A percentile compares a stretch with the other conserved stretches of the same genome.
Evolutionary conservation across 208 protist genomes (phyloP).

Genomic region (Willaertia magna): DNA sequence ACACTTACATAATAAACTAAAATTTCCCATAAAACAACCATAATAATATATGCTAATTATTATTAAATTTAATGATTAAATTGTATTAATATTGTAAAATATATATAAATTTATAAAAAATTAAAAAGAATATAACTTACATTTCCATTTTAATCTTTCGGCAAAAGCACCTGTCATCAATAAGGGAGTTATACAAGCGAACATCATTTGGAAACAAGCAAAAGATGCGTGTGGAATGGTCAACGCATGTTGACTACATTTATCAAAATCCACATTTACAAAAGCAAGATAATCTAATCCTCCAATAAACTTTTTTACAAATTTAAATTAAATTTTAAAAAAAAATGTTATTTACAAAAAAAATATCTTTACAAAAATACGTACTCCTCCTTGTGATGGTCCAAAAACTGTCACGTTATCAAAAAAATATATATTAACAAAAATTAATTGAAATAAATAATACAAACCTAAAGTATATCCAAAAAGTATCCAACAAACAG

Average conservation of each 20-base stretch:
- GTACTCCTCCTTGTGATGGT: slow-evolving; percentile 16
- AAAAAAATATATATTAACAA: slow-evolving; percentile 25
- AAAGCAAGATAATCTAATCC: slow-evolving; percentile 23
- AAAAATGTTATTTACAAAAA: slow-evolving; percentile 14
- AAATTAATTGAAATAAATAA: slow-evolving; percentile 35
- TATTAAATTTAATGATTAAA: slow-evolving; percentile 25
- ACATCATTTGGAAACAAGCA: slow-evolving; percentile 20
- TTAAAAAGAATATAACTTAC: no score
- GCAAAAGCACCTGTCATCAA: slow-evolving; percentile 52
- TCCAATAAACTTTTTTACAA: no score
- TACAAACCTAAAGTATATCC: slow-evolving; percentile 34
- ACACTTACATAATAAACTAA: no score
- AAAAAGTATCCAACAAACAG: slow-evolving; percentile 31
- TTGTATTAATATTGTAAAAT: slow-evolving; percentile 26
- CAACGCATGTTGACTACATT: neutral
- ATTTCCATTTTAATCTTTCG: slow-evolving; percentile 25
- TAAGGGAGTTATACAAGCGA: slow-evolving; percentile 53
- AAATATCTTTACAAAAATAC: slow-evolving; percentile 18
- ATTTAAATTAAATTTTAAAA: no score
- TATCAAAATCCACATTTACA: slow-evolving; percentile 22
- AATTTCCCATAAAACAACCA: slow-evolving; percentile 47
- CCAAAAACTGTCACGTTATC: no score
- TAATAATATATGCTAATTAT: slow-evolving; percentile 25
- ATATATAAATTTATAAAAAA: no score
- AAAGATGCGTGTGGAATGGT: neutral